Base-by-base conservation (phyloP, 2,329 filamentous ascomycete species). In the Nemania sp. region DNA sequence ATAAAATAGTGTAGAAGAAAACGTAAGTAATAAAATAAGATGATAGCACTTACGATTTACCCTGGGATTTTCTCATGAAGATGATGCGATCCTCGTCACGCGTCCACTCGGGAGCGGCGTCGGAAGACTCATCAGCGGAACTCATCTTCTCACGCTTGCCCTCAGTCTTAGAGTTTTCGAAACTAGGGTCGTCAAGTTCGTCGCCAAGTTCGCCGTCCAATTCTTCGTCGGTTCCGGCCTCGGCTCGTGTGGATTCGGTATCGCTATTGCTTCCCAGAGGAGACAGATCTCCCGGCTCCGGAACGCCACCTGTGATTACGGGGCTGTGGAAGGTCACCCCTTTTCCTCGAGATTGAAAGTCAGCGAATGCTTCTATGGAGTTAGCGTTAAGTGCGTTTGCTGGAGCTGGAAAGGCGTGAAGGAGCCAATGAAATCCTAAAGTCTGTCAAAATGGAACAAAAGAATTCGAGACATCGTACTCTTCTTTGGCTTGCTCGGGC, bases 41-140 rank as follows among this genome's bases (percentile, higher is more conserved):
- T 35, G 24, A 51, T 54, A 24, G 4, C 18, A 32, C 53, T 70
- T 52, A 75, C 74, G 57, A 64, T 22, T 52, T 63, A 2, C 26
- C 67, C 22, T 71, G 43, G 13, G 38, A 47, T 24, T 69, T 70
- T 53, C 72, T 60, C 41, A 68, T 20, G 56, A 65, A 70, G 11
- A 77, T 54, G 8, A 62, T 65, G 38, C 68, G 67, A 49, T 76
- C 73, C 13, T 75, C 68, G 1, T 72, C 59, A 5, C 13, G 55
- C 7, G 62, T 66, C 74, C 74, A 76, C 38, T 65, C 53, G 3
- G 49, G 61, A 29, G 18, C 22, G 3, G 47, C 26, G 11, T 65
- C 65, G 24, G 68, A 69, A 15, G 54, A 52, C 5, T 53, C 58
- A 11, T 60, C 58, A 7, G 53, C 53, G 5, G 35, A 52, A 3